These are phyloP conservation scores for Dissophora ornata DNA, from an alignment of 192 early-diverging fungal species.

Conservation along the genomic window DNA sequence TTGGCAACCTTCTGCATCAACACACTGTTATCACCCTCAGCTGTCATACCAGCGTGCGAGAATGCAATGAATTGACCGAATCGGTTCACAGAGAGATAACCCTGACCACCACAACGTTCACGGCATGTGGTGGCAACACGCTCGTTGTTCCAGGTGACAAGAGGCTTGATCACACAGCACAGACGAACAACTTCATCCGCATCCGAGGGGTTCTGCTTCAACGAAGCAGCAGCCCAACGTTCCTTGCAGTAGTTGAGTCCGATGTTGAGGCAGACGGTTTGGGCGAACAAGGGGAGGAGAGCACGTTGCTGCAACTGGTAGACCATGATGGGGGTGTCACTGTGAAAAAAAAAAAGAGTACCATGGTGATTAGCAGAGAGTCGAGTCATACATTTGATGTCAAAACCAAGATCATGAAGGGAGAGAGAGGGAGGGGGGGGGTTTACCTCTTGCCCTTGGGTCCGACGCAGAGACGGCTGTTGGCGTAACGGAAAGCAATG, in stretches of 20 bases:
- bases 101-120: conserved; percentile 82
- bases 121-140: conserved; percentile 73
- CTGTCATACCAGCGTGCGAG: conserved; percentile 82
- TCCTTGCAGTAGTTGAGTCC: conserved; percentile 83
- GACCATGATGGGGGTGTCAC: conserved; percentile 77
- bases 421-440: too few species aligned
- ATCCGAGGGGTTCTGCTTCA: conserved; percentile 57
- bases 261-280: conserved; percentile 76
- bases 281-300: conserved; percentile 72
- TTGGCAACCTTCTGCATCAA: conserved; percentile 84
- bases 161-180: conserved; percentile 83
- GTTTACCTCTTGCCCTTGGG: conserved; percentile 76
- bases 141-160: conserved; percentile 81
- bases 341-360: background rate
- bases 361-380: too few species aligned
- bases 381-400: too few species aligned
- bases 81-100: conserved; percentile 74
- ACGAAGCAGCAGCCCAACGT: conserved; percentile 63
- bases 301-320: conserved; percentile 86
- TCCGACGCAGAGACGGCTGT: conserved; percentile 75
- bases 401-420: too few species aligned
- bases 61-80: conserved; percentile 76
- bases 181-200: conserved; percentile 73
- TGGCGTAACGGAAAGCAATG: conserved; percentile 81
- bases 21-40: conserved; percentile 84